These are phyloP conservation scores for Rhizopogon salebrosus DNA, from an alignment of 768 basidiomycete genomes.

Conservation along the genomic window DNA sequence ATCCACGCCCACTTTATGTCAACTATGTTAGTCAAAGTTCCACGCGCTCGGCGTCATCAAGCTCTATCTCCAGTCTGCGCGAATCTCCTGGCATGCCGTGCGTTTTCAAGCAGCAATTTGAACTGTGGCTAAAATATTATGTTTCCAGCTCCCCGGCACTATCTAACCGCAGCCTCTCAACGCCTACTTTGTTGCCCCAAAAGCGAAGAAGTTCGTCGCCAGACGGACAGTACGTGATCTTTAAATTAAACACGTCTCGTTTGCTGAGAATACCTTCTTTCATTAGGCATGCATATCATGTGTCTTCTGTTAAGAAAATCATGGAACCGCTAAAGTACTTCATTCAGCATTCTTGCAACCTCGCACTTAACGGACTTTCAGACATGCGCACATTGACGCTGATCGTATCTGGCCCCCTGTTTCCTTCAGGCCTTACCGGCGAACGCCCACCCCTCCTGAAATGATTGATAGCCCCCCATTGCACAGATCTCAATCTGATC, in stretches of 20 bases:
- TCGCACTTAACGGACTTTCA: slow-evolving; percentile 9
- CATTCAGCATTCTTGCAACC: slow-evolving; percentile 1
- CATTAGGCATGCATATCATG: slow-evolving; percentile 2
- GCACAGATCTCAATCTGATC: slow-evolving; percentile 8
- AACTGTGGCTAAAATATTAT: slow-evolving; percentile 12
- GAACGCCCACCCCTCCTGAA: slow-evolving; percentile 4
- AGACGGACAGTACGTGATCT: slow-evolving; percentile 19
- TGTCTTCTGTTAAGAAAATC: slow-evolving; percentile 12
- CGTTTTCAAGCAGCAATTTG: slow-evolving; percentile 15
- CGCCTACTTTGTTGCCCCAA: slow-evolving; percentile 25
- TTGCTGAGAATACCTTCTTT: background rate
- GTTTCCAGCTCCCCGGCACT: slow-evolving; percentile 23
- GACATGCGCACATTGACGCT: slow-evolving; percentile 19
- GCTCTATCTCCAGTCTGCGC: slow-evolving; percentile 22
- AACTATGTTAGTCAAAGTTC: slow-evolving; percentile 26
- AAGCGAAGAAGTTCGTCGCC: slow-evolving; percentile 30
- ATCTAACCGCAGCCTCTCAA: slow-evolving; percentile 20
- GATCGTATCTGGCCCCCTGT: slow-evolving; percentile 8
- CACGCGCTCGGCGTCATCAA: slow-evolving; percentile 28
- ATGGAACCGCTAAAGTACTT: slow-evolving; percentile 25
- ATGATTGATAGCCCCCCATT: slow-evolving; percentile 1
- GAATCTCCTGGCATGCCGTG: slow-evolving; percentile 26
- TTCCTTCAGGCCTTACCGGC: slow-evolving; percentile 11
- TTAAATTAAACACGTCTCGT: background rate
- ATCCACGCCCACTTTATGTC: slow-evolving; percentile 36